These are phyloP conservation scores for Suhomyces yuchorum DNA, from an alignment of 1,139 yeast genomes.

Conservation along the genomic window DNA sequence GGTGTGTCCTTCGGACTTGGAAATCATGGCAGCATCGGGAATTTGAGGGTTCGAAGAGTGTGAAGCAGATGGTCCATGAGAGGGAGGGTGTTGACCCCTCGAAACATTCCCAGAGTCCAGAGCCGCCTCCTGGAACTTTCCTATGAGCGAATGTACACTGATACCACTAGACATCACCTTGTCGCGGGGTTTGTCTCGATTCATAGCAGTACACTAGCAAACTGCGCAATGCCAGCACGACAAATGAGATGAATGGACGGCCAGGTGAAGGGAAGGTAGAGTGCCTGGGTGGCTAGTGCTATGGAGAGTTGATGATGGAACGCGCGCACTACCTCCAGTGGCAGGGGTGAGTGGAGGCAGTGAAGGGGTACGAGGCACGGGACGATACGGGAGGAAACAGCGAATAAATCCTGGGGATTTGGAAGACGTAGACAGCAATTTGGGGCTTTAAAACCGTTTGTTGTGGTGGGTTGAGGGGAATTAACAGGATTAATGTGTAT, in stretches of 20 bases:
- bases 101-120: slow-evolving; percentile 4
- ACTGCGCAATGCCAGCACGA: slow-evolving; percentile 3
- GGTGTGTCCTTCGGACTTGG: slow-evolving; percentile 7
- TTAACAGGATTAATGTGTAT: not conserved
- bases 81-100: slow-evolving; percentile 1
- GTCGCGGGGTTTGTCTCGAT: slow-evolving; percentile 10
- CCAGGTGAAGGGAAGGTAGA: not conserved
- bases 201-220: slow-evolving; percentile 5
- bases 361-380: not conserved
- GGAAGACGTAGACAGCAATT: not conserved
- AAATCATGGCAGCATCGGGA: not conserved
- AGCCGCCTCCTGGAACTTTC: slow-evolving; percentile 14
- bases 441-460: not conserved
- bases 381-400: not conserved
- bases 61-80: not conserved
- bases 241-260: not conserved
- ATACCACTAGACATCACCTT: slow-evolving; percentile 11
- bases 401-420: not conserved
- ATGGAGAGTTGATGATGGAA: slow-evolving; percentile 3
- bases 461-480: not conserved
- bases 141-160: slow-evolving; percentile 22
- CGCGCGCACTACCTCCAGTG: slow-evolving; percentile 6
- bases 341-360: slow-evolving; percentile 3
- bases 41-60: not conserved
- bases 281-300: not conserved